phyloP scores from a whole-genome alignment of 768 basidiomycete species.

The Leccinum disarticulatum region DNA sequence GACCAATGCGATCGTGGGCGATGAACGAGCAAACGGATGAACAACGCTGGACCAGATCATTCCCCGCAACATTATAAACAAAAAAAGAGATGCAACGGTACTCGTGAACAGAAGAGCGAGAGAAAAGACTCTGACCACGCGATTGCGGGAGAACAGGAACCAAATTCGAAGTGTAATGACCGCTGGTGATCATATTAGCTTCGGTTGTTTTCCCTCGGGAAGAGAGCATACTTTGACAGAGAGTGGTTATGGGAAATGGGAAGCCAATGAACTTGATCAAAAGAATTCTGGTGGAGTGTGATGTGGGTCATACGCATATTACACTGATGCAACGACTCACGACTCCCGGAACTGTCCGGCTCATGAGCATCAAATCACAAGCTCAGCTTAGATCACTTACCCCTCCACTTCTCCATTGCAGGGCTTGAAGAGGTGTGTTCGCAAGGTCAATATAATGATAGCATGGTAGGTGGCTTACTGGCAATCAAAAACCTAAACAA shows the following conservation, averaged over 20 bases:
- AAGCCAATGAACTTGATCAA: conserved; percentile 5
- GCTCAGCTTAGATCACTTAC: not conserved
- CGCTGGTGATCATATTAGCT: conserved; percentile 4
- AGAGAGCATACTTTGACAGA: conserved; percentile 12
- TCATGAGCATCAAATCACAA: not conserved
- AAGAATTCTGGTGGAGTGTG: not conserved
- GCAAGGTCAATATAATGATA: not conserved
- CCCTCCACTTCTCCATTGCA: not conserved
- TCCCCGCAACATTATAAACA: not conserved
- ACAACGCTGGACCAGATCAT: not conserved
- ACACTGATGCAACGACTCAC: not conserved
- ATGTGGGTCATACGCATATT: not conserved
- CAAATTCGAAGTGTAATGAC: conserved; percentile 17
- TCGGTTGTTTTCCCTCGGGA: not conserved
- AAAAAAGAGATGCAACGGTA: not conserved
- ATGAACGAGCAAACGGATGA: not conserved
- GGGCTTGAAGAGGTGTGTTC: not conserved
- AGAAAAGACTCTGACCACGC: conserved; percentile 3
- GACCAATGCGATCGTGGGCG: conserved; percentile 1
- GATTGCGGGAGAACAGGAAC: conserved; percentile 13
- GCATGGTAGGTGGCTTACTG: not conserved
- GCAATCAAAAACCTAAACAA: not conserved
- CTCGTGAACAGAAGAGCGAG: conserved; percentile 1
- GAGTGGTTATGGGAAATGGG: conserved; percentile 2
- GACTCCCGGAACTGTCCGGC: not conserved